phyloP scores from a whole-genome alignment of 2,329 filamentous ascomycete genomes.

The Aspergillus puulaauensis region DNA sequence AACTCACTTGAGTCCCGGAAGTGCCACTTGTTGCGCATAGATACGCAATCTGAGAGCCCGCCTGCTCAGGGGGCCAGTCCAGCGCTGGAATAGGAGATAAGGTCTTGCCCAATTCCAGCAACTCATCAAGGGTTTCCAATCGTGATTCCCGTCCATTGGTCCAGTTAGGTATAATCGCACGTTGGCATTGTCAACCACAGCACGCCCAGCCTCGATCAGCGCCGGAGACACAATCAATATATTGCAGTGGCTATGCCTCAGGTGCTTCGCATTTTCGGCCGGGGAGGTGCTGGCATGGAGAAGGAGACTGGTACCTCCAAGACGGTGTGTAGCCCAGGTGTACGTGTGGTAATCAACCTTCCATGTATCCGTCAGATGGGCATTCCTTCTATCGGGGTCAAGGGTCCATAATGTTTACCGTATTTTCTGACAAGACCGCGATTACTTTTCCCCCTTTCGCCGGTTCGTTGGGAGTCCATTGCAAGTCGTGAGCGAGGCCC shows the following conservation, averaged over 20 bases:
- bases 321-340: background rate
- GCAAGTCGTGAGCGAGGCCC: background rate
- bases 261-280: background rate
- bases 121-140: background rate
- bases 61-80: background rate
- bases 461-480: background rate
- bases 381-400: background rate
- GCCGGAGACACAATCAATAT: background rate
- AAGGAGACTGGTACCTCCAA: background rate
- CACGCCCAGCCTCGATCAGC: background rate
- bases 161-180: background rate
- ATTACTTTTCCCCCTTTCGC: background rate
- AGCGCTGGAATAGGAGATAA: background rate
- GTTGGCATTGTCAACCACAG: background rate
- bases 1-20: slow-evolving; percentile 7
- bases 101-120: background rate
- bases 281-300: background rate
- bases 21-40: slow-evolving; percentile 10
- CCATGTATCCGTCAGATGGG: background rate
- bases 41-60: background rate
- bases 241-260: background rate
- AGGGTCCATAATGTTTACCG: background rate
- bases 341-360: background rate
- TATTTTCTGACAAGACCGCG: background rate
- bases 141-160: background rate